Percentiles rank a stretch among this genome's conserved stretches.
phyloP scores from a whole-genome alignment of 1,284 basidiomycete genomes.

The Coniophora puteana region DNA sequence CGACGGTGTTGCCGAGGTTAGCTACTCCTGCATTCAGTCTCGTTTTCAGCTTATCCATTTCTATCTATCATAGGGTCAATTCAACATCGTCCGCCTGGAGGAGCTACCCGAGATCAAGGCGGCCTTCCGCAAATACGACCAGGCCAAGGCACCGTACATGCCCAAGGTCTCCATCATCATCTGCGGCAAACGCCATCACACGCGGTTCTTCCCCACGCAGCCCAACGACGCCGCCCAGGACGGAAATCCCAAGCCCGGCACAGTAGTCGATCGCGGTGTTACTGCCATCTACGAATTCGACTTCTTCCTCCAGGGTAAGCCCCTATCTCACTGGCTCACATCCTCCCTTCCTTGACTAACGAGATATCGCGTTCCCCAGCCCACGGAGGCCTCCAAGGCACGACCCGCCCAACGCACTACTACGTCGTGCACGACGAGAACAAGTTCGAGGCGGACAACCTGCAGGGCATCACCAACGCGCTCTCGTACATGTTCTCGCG shows the following conservation, averaged over 20 bases:
- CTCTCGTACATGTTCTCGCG: conserved; percentile 77
- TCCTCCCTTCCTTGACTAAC: neutral
- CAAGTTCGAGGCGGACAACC: conserved; percentile 60
- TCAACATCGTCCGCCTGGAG: conserved; percentile 57
- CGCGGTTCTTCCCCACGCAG: conserved; percentile 77
- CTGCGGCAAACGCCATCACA: conserved; percentile 82
- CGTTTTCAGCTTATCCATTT: conserved; percentile 2
- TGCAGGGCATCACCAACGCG: conserved; percentile 61
- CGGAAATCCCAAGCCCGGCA: conserved; percentile 71
- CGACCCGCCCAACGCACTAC: conserved; percentile 75
- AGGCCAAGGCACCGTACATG: conserved; percentile 42
- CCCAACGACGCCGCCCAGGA: conserved; percentile 51
- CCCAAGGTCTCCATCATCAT: conserved; percentile 76
- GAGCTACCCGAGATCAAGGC: conserved; percentile 63
- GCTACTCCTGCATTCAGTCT: conserved; percentile 5
- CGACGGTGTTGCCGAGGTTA: conserved; percentile 73
- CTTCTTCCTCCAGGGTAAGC: conserved; percentile 66
- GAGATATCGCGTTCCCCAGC: conserved; percentile 31
- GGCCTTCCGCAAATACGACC: conserved; percentile 54
- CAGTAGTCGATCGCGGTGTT: conserved; percentile 71
- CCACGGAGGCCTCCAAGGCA: conserved; percentile 63
- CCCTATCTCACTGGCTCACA: conserved; percentile 1
- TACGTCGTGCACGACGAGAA: conserved; percentile 75
- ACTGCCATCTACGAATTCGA: conserved; percentile 78
- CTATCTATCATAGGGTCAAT: conserved; percentile 57